Evolutionary conservation across 2,329 filamentous ascomycete genomes (phyloP).

Genomic region (Fusarium sp.): DNA sequence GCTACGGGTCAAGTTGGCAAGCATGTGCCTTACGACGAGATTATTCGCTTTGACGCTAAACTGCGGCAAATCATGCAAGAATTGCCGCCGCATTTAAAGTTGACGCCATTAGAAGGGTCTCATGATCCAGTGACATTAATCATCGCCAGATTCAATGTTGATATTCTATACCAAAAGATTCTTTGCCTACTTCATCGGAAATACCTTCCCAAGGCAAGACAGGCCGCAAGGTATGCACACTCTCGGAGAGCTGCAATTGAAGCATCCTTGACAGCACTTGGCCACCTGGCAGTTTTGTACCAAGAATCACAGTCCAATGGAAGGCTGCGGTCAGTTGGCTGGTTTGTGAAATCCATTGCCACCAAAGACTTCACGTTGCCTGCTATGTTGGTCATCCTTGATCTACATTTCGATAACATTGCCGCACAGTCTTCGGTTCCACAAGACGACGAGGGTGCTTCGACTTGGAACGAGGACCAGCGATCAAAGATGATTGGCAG

Average conservation of each 20-base stretch:
- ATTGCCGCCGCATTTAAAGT: constrained; percentile 82
- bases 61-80: constrained; percentile 71
- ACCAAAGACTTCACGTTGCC: constrained; percentile 88
- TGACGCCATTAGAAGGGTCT: constrained; percentile 79
- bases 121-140: constrained; percentile 86
- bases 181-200: constrained; percentile 90
- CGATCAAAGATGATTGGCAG: constrained; percentile 80
- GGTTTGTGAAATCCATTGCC: constrained; percentile 82
- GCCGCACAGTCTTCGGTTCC: constrained; percentile 55
- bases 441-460: constrained; percentile 56
- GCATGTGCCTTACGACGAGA: constrained; percentile 70
- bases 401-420: constrained; percentile 77
- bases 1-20: constrained; percentile 67
- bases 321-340: constrained; percentile 77
- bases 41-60: constrained; percentile 70
- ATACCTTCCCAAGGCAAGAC: constrained; percentile 81
- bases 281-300: constrained; percentile 80
- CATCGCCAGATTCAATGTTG: constrained; percentile 85
- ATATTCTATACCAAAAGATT: constrained; percentile 88
- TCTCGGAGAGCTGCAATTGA: constrained; percentile 88
- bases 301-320: constrained; percentile 78
- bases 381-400: constrained; percentile 84
- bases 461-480: constrained; percentile 68
- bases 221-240: constrained; percentile 84
- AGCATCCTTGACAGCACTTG: constrained; percentile 83